Conservation (phyloP, 306 rosid species). For the Luffa aegyptiaca region DNA sequence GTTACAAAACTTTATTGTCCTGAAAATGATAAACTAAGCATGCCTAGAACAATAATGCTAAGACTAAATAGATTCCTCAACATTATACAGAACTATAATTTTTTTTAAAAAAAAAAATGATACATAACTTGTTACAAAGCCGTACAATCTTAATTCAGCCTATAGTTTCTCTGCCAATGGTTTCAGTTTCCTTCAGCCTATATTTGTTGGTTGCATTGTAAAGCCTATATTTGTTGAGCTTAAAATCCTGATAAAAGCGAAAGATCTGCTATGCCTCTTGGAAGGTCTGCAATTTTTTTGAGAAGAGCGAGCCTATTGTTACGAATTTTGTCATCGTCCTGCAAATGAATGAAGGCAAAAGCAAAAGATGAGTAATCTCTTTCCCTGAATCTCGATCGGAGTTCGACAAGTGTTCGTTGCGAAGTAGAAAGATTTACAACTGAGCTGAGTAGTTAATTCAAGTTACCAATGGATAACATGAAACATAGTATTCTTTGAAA, state of each 20-base stretch:
- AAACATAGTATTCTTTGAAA: background rate
- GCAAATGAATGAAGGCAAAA: background rate
- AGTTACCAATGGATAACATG: background rate
- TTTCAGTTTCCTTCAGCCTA: background rate
- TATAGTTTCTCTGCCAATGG: background rate
- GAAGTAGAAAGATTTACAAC: background rate
- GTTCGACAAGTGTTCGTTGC: background rate
- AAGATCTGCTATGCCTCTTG: conserved; percentile 79
- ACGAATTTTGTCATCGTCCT: conserved; percentile 75
- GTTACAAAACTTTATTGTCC: background rate
- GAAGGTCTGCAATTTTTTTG: conserved; percentile 74
- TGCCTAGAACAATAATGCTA: background rate
- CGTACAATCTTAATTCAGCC: background rate
- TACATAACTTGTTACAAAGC: background rate
- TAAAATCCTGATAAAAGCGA: conserved; percentile 74
- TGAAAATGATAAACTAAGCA: background rate
- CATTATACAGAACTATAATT: background rate
- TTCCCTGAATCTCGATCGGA: background rate
- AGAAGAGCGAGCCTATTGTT: conserved; percentile 71
- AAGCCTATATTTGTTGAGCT: background rate
- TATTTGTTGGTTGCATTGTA: background rate
- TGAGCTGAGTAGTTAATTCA: background rate
- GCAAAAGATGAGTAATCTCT: background rate
- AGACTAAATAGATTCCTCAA: background rate
- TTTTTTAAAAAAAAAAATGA: background rate